phyloP scores from a whole-genome alignment of 345 rosid species.

The Moricandia arvensis region DNA sequence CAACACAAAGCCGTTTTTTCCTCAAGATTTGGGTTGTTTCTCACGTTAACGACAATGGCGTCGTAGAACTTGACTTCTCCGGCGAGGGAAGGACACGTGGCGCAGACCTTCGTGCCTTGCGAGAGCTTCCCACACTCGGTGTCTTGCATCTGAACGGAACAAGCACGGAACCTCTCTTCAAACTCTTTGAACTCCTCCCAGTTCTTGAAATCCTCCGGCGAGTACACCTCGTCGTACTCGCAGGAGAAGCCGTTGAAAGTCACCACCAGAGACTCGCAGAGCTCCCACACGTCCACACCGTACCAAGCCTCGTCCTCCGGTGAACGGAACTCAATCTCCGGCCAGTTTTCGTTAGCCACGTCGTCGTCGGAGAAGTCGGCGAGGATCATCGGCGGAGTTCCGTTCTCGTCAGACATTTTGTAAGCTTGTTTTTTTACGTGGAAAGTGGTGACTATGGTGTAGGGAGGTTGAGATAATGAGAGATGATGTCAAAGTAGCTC shows the following conservation, averaged over 20 bases:
- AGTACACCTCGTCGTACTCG: constrained; percentile 25
- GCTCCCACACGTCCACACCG: constrained; percentile 8
- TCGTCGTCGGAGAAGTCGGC: constrained; percentile 14
- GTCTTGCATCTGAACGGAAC: constrained; percentile 34
- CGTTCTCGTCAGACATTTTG: neutral
- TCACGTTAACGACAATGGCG: constrained; percentile 20
- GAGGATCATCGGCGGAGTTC: neutral
- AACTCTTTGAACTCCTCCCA: constrained; percentile 12
- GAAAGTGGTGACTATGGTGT: neutral
- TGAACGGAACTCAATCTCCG: constrained; percentile 32
- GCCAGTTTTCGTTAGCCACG: neutral
- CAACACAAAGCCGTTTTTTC: neutral
- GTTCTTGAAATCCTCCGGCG: constrained; percentile 22
- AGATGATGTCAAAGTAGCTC: neutral
- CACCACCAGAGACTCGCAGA: constrained; percentile 20
- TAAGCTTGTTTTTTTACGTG: neutral
- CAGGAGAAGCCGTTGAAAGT: constrained; percentile 25
- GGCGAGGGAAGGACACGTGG: constrained; percentile 25
- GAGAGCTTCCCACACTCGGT: neutral
- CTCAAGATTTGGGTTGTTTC: neutral
- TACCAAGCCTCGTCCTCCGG: constrained; percentile 37
- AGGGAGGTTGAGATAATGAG: neutral
- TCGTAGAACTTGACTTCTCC: constrained; percentile 35
- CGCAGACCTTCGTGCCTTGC: constrained; percentile 25
- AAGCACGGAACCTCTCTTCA: constrained; percentile 27